A percentile compares a stretch with the other conserved stretches of the same genome.
Evolutionary conservation across 2,329 filamentous ascomycete genomes (phyloP).

Genomic region (Colletotrichum limetticola): DNA sequence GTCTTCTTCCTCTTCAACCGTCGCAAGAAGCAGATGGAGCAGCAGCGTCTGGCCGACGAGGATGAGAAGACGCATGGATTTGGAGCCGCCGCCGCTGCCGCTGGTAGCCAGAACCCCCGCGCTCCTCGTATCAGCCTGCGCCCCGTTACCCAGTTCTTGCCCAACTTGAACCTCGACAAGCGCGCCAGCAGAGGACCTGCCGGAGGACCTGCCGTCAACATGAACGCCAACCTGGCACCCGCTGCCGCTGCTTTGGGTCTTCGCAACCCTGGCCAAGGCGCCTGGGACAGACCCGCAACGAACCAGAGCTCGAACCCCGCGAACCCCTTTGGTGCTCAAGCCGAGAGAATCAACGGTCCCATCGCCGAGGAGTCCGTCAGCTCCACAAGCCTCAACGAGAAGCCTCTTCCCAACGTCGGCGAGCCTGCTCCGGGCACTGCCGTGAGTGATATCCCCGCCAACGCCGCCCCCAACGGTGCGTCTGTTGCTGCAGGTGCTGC

Average conservation of each 20-base stretch:
- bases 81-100: conserved; percentile 41
- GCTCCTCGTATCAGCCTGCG: conserved; percentile 88
- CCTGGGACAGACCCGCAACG: conserved; percentile 61
- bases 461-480: conserved; percentile 45
- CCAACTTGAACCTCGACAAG: conserved; percentile 68
- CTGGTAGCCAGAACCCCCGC: conserved; percentile 55
- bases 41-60: conserved; percentile 57
- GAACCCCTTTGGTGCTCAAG: conserved; percentile 78
- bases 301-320: conserved; percentile 61
- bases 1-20: conserved; percentile 77
- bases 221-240: conserved; percentile 49
- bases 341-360: conserved; percentile 60
- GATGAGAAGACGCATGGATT: conserved; percentile 72
- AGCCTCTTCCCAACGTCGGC: conserved; percentile 28
- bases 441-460: conserved; percentile 37
- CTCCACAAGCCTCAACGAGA: conserved; percentile 48
- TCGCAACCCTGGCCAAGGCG: conserved; percentile 44
- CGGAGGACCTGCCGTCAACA: conserved; percentile 49
- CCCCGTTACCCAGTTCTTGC: conserved; percentile 85
- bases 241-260: conserved; percentile 43
- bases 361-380: conserved; percentile 49
- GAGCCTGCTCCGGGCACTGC: background rate
- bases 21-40: conserved; percentile 74
- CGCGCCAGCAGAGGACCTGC: conserved; percentile 59
- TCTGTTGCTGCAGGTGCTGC: conserved; percentile 41